Base-by-base conservation (phyloP, 257 asterid genomes). In the Perilla frutescens region DNA sequence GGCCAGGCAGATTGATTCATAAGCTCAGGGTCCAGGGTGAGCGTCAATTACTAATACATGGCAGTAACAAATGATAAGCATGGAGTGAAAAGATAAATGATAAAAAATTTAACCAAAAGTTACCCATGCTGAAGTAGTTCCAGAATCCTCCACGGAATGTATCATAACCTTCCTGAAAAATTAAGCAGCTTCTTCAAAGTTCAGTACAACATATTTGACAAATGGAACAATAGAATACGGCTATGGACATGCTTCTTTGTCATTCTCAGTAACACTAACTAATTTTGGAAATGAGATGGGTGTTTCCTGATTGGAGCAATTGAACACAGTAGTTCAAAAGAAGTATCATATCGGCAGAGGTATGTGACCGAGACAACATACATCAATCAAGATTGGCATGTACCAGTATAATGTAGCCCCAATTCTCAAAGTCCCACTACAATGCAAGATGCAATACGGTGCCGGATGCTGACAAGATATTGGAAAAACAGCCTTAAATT, bases 101-200 rank as follows among this genome's bases (percentile, higher is more conserved):
- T n/a, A 26, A 29, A 31, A 29, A 14, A 15, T 12, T 53, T 14
- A 63, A 48, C 10, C 29, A 66, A 49, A 50, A 15, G 62, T 77
- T 66, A 82, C 83, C 86, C 86, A 84, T 82, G 76, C 87, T 84
- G 75, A 84, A 84, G 75, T 81, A 82, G 71, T 84, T 84, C 86
- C 86, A 84, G 77, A 82, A 84, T 68, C 88, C 88, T 70, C 88
- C 88, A 10, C 86, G 84, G 71, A 65, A 84, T 29, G 88, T 84
- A 70, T 79, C 81, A 34, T 29, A 62, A 62, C 88, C 88, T 76
- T 73, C 84, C 88, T 84, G 88, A 79, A 79, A 68, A 49, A 67
- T 72, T 72, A 44, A 34, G 68, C 68, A 68, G 39, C 14, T 65
- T 47, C 57, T 41, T 50, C 51, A 39, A 55, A 9, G 31, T 57